phyloP scores from a whole-genome alignment of 176 grass and related monocot genomes.

The Rhynchospora breviuscula region DNA sequence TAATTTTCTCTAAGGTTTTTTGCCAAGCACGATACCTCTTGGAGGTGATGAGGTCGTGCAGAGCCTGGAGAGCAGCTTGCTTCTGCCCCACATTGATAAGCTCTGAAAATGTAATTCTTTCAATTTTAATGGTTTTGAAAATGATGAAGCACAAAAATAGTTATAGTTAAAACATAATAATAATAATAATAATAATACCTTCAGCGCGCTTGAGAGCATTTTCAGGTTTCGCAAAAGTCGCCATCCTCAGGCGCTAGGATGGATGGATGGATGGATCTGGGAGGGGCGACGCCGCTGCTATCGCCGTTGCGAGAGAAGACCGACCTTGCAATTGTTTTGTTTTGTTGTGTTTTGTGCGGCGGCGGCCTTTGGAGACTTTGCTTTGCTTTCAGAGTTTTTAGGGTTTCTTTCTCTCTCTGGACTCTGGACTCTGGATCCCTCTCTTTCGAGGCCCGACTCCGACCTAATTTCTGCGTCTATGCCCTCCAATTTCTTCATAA shows the following conservation, averaged over 20 bases:
- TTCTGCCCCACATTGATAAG: conserved; percentile 97
- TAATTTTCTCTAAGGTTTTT: conserved; percentile 88
- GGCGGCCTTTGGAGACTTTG: no score
- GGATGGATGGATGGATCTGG: no score
- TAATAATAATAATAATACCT: conserved; percentile 48
- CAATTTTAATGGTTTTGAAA: not conserved
- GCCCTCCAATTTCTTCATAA: no score
- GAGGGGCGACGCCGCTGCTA: no score
- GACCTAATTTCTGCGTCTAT: no score
- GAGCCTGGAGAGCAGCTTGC: conserved; percentile 85
- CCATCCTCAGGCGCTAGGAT: conserved; percentile 32
- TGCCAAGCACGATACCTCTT: conserved; percentile 93
- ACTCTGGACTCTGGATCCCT: no score
- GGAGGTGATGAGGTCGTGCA: conserved; percentile 90
- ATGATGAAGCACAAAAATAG: not conserved
- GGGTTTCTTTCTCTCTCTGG: no score
- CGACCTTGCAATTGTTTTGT: no score
- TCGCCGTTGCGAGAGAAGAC: no score
- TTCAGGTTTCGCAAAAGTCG: conserved; percentile 90
- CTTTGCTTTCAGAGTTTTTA: no score
- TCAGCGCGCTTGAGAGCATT: conserved; percentile 93
- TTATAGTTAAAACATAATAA: not conserved
- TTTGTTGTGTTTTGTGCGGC: no score
- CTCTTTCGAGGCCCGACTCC: no score
- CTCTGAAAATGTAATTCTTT: conserved; percentile 61